Evolutionary conservation across 257 asterid species (phyloP), one percentile per base, ranked within the genome.

Genomic region (Solanum chiquidenum): DNA sequence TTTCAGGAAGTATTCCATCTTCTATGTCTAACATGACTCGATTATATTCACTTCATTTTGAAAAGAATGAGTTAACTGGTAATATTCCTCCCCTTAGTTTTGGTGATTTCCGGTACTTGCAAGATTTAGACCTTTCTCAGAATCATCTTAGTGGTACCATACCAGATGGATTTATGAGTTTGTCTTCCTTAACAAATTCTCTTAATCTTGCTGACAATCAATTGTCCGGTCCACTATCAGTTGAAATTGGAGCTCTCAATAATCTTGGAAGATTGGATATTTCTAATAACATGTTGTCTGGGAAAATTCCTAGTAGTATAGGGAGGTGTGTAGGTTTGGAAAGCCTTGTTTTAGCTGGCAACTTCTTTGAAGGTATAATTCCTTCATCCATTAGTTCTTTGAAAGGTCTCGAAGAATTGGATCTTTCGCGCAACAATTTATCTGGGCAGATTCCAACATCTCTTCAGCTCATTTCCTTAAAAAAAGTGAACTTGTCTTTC

Each of bases 391-490:
- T 92, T 35, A 40, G 86, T 88, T 88, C 88, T 52, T 82, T 89
- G 86, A 73, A 64, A 27, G 66, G 87, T 71, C 86, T 90, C 12
- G 85, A 74, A 60, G 7, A 49, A 10, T 72, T 88, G 71, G 91
- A 90, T 34, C 87, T 90, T 34, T 90, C 92, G 11, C 87, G 34
- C 10, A 92, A 92, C 80, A 88, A 88, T 34, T 88, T 92, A 85
- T 88, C 88, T 0, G 91, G 94, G 25, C 33, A 85, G 11, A 79
- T 90, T 23, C 91, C 94, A 2, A 44, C 25, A 35, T 88, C 33
- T 27, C 72, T 92, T 16, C 83, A 86, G 29, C 89, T 88, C 35
- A 12, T 83, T 3, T 71, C 64, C 38, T 66, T 92, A 31, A 52
- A 42, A 3, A 83, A 40, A 66, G 37, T 92, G 52, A 90, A 89